Percentiles rank a stretch among this genome's conserved stretches.
Conservation (phyloP, 1,139 yeast genomes). For the Suzukiozyma palmioleophila region DNA sequence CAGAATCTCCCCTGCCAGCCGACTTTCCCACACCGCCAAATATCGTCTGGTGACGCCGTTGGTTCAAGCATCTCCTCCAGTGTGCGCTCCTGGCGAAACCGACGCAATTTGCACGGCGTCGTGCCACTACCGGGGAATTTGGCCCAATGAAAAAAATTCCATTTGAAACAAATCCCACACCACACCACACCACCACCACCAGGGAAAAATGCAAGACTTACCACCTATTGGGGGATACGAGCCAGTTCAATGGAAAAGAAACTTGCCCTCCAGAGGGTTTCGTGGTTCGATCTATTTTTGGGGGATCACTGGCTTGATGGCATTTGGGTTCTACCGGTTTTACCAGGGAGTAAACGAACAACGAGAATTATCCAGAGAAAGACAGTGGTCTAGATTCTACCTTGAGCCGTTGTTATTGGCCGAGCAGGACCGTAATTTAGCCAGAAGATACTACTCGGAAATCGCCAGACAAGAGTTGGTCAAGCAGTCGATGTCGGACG, state of each 20-base stretch:
- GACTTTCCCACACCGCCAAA: too few species aligned
- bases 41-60: too few species aligned
- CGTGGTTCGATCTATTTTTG: conserved; percentile 70
- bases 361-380: conserved; percentile 73
- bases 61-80: too few species aligned
- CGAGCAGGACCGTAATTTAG: conserved; percentile 75
- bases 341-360: conserved; percentile 71
- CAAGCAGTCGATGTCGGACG: conserved; percentile 40
- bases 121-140: conserved; percentile 2
- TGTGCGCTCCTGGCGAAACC: too few species aligned
- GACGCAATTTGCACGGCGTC: too few species aligned
- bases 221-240: conserved; percentile 89
- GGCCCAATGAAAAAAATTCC: conserved; percentile 5
- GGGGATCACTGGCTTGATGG: conserved; percentile 58
- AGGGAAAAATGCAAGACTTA: conserved; percentile 62
- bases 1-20: too few species aligned
- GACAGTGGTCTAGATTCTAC: conserved; percentile 71
- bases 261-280: conserved; percentile 81
- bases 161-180: not conserved
- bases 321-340: conserved; percentile 69
- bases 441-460: conserved; percentile 68
- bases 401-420: conserved; percentile 74
- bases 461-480: conserved; percentile 61
- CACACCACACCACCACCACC: not conserved
- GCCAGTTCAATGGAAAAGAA: conserved; percentile 86